Conservation (phyloP, 768 basidiomycete genomes). For the Rhizopogon sp. region DNA sequence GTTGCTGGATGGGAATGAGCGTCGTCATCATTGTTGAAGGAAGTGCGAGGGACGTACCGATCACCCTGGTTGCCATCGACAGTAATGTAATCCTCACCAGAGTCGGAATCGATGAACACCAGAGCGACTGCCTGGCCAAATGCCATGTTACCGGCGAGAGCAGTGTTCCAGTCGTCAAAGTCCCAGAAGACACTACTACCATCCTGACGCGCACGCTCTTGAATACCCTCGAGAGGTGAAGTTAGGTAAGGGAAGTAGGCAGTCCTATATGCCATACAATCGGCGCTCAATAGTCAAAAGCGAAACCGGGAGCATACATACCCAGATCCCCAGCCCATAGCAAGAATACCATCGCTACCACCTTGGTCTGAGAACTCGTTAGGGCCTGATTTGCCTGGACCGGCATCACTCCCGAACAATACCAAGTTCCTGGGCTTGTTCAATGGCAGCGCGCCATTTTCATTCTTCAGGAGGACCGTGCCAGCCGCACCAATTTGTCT, state of each 20-base stretch:
- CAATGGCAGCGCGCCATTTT: constrained; percentile 47
- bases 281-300: background rate
- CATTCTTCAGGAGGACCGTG: constrained; percentile 75
- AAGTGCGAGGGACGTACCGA: constrained; percentile 32
- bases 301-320: constrained; percentile 5
- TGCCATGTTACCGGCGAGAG: constrained; percentile 40
- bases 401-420: constrained; percentile 53
- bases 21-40: background rate
- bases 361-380: constrained; percentile 60
- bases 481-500: constrained; percentile 71
- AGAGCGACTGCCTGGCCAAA: constrained; percentile 51
- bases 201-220: constrained; percentile 56
- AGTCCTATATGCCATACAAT: constrained; percentile 31
- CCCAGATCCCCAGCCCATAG: constrained; percentile 88
- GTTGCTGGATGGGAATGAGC: constrained; percentile 28
- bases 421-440: constrained; percentile 48
- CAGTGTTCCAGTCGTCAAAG: constrained; percentile 60
- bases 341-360: constrained; percentile 62
- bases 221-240: constrained; percentile 73
- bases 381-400: constrained; percentile 56
- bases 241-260: constrained; percentile 72
- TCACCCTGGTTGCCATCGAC: constrained; percentile 80
- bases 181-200: constrained; percentile 56
- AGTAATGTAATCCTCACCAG: constrained; percentile 75
- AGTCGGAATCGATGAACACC: constrained; percentile 73